A percentile compares a stretch with the other conserved stretches of the same genome.
phyloP scores from a whole-genome alignment of 495 filamentous ascomycete species.

The Lasiosphaeria hispida region DNA sequence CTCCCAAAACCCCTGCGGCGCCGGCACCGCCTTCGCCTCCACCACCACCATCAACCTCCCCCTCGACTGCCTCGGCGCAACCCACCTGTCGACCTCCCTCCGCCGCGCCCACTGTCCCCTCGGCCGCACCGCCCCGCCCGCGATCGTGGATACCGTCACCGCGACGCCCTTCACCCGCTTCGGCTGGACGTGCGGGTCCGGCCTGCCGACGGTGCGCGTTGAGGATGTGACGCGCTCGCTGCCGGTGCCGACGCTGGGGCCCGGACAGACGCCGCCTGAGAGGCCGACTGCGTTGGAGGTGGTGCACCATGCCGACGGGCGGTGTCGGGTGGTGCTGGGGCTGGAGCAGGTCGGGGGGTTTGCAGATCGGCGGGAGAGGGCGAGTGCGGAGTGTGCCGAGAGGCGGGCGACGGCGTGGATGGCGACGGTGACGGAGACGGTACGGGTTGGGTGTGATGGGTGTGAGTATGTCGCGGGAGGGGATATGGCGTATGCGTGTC shows the following conservation, averaged over 20 bases:
- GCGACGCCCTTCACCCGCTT: slow-evolving; percentile 4
- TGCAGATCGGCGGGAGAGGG: neutral
- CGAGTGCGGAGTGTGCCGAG: neutral
- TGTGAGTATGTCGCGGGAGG: slow-evolving; percentile 5
- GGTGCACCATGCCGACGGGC: slow-evolving; percentile 9
- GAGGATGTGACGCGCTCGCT: slow-evolving; percentile 3
- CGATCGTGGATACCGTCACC: slow-evolving; percentile 8
- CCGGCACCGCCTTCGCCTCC: slow-evolving; percentile 9
- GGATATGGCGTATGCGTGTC: neutral
- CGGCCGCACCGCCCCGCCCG: slow-evolving; percentile 1
- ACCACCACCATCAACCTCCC: slow-evolving; percentile 13
- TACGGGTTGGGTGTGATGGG: slow-evolving; percentile 7
- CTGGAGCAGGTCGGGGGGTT: neutral
- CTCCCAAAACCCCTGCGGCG: slow-evolving; percentile 11
- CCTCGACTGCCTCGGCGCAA: slow-evolving; percentile 12
- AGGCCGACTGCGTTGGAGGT: slow-evolving; percentile 3
- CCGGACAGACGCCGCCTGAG: slow-evolving; percentile 5
- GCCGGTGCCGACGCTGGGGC: slow-evolving; percentile 1
- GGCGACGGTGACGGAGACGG: neutral
- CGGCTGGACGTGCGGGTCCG: slow-evolving; percentile 8
- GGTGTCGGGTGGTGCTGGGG: neutral
- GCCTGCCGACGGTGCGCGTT: neutral
- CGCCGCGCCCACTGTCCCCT: slow-evolving; percentile 5
- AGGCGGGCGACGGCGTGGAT: neutral
- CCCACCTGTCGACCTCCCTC: neutral